Evolutionary conservation across 2,329 filamentous ascomycete species (phyloP), one percentile per base, ranked within the genome.

Genomic region (Pseudogymnoascus sp.): DNA sequence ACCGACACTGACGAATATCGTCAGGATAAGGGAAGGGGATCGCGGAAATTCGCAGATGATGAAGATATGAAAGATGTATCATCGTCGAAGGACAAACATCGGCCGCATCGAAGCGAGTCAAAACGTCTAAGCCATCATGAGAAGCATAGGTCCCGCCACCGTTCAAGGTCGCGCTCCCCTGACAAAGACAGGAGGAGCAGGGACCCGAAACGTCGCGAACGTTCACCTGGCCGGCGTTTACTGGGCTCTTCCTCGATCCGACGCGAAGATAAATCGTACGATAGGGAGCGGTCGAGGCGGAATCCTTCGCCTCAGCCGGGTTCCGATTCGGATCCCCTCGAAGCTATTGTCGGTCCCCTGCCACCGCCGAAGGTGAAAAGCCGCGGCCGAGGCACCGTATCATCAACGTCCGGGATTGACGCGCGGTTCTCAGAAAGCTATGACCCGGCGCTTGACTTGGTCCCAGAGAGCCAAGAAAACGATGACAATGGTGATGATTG

Each of bases 331-430:
- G 90, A 95, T 70, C 86, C 89, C 1, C 75, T 91, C 3, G 86
- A 91, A 61, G 84, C 87, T 3, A 76, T 93, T 18, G 86, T 96
- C 35, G 92, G 91, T 0, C 91, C 91, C 1, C 85, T 82, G 7
- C 85, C 86, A 28, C 80, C 79, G 18, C 75, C 74, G 3, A 66
- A 71, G 76, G 3, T 73, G 71, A 30, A 70, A 84, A 33, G 80
- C 75, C 85, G 89, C 28, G 91, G 91, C 8, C 84, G 91, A 38
- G 91, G 91, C 37, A 83, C 83, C 12, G 78, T 83, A 38, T 76
- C 80, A 4, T 80, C 80, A 1, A 73, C 76, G 4, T 86, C 85
- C 25, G 85, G 82, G 8, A 95, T 97, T 66, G 91, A 97, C 69
- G 78, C 82, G 22, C 89, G 89, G 59, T 97, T 97, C 72, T 86